Percentiles rank a stretch among this genome's conserved stretches.
Conservation (phyloP, 1,284 basidiomycete genomes). For the Fistulinella cinereoalba region DNA sequence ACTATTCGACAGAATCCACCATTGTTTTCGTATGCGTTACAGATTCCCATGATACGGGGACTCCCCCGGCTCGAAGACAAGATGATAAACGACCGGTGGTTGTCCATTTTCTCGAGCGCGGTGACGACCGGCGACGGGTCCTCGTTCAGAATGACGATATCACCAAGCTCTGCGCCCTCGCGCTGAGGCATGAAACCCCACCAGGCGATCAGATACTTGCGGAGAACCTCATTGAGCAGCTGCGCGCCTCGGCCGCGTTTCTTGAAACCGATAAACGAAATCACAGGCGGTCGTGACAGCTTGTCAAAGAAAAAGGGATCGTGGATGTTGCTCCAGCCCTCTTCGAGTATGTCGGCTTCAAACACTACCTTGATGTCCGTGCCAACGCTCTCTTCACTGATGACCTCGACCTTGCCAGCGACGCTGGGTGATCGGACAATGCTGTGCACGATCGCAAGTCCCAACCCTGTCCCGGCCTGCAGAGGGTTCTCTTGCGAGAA, state of each 20-base stretch:
- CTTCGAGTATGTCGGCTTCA: constrained; percentile 63
- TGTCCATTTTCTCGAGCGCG: constrained; percentile 57
- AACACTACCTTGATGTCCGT: constrained; percentile 92
- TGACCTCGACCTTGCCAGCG: constrained; percentile 85
- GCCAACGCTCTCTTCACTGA: constrained; percentile 86
- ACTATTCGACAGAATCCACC: constrained; percentile 86
- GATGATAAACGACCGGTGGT: constrained; percentile 68
- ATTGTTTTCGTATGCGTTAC: constrained; percentile 70
- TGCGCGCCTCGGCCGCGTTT: constrained; percentile 63
- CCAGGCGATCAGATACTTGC: constrained; percentile 68
- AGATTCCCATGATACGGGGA: constrained; percentile 57
- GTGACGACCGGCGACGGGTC: constrained; percentile 57
- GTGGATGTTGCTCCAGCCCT: constrained; percentile 38
- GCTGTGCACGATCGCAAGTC: constrained; percentile 95
- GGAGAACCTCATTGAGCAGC: constrained; percentile 63
- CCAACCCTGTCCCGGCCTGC: constrained; percentile 91
- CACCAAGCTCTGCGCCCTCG: constrained; percentile 49
- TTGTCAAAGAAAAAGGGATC: constrained; percentile 50
- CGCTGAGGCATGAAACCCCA: constrained; percentile 70
- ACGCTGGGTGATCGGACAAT: constrained; percentile 86
- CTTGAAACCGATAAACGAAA: constrained; percentile 78
- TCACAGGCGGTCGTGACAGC: constrained; percentile 44
- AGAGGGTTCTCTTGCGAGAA: constrained; percentile 93
- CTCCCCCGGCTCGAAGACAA: constrained; percentile 71
- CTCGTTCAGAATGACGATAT: constrained; percentile 85